Evolutionary conservation across 352 stramenopile genomes (phyloP).

Genomic region (Phytophthora sp.): DNA sequence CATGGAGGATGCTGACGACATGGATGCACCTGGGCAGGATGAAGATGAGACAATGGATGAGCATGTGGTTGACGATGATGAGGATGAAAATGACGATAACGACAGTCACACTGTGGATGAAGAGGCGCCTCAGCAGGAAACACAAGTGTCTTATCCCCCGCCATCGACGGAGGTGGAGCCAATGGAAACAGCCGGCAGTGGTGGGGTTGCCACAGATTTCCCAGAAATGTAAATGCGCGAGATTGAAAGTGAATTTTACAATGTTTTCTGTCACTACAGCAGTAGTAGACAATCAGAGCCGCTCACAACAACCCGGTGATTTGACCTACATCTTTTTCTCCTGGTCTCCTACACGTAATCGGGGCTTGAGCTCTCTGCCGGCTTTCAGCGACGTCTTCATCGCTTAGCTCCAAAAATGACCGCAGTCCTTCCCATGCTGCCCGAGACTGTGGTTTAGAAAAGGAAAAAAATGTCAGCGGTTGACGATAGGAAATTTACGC

Average conservation of each 20-base stretch:
- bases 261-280: constrained; percentile 24
- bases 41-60: constrained; percentile 55
- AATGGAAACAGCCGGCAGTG: not conserved
- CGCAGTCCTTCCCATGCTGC: constrained; percentile 77
- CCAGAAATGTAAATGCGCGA: constrained; percentile 35
- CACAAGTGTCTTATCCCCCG: constrained; percentile 3
- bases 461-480: constrained; percentile 14
- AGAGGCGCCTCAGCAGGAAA: constrained; percentile 17
- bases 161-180: constrained; percentile 3
- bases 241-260: constrained; percentile 12
- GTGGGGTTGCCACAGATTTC: constrained; percentile 25
- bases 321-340: constrained; percentile 70
- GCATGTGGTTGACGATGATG: constrained; percentile 65
- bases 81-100: constrained; percentile 56
- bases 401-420: constrained; percentile 62
- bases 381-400: constrained; percentile 67
- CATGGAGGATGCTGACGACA: constrained; percentile 46
- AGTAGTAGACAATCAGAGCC: constrained; percentile 10
- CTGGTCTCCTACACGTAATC: constrained; percentile 73
- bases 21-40: constrained; percentile 45
- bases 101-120: constrained; percentile 18
- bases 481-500: not conserved
- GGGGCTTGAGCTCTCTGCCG: constrained; percentile 47
- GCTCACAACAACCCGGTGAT: constrained; percentile 75
- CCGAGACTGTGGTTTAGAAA: constrained; percentile 50